A percentile compares a stretch with the other conserved stretches of the same genome.
Conservation (phyloP, 2,329 filamentous ascomycete species). For the Penicillium italicum region DNA sequence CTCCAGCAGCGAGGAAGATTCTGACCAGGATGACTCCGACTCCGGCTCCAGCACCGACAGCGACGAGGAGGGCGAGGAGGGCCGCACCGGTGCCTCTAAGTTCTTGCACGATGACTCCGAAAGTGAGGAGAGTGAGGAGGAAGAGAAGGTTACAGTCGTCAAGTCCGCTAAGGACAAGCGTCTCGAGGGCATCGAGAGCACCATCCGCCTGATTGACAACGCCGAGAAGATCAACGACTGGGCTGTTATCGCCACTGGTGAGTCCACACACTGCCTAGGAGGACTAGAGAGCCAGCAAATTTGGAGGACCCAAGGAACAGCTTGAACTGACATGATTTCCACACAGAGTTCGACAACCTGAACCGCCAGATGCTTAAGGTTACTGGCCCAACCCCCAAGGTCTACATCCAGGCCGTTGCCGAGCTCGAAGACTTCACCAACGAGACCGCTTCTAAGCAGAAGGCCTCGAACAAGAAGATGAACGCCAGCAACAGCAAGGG, state of each 20-base stretch:
- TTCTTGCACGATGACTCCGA: constrained; percentile 81
- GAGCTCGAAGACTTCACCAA: constrained; percentile 94
- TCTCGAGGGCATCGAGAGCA: constrained; percentile 85
- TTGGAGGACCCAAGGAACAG: background rate
- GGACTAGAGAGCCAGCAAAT: background rate
- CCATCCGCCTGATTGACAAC: constrained; percentile 89
- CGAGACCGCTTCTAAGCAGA: constrained; percentile 91
- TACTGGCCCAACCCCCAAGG: constrained; percentile 75
- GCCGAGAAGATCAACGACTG: constrained; percentile 97
- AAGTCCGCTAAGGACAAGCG: constrained; percentile 99
- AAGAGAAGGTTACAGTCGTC: constrained; percentile 78
- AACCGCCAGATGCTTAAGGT: constrained; percentile 82
- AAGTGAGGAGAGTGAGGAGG: constrained; percentile 77
- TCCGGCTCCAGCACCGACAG: constrained; percentile 54
- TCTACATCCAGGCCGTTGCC: constrained; percentile 87
- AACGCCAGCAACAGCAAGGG: constrained; percentile 92
- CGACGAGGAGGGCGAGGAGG: constrained; percentile 51
- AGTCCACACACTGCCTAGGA: constrained; percentile 30
- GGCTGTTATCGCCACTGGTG: constrained; percentile 86
- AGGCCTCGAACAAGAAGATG: constrained; percentile 97
- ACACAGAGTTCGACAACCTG: constrained; percentile 85
- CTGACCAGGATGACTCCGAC: constrained; percentile 54
- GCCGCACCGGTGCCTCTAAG: constrained; percentile 65
- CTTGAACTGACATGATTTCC: constrained; percentile 11
- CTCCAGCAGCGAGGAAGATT: constrained; percentile 56